Evolutionary conservation across 805 yeast species (phyloP), one percentile per base, ranked within the genome.

Genomic region (Saccharomycopsis fodiens): DNA sequence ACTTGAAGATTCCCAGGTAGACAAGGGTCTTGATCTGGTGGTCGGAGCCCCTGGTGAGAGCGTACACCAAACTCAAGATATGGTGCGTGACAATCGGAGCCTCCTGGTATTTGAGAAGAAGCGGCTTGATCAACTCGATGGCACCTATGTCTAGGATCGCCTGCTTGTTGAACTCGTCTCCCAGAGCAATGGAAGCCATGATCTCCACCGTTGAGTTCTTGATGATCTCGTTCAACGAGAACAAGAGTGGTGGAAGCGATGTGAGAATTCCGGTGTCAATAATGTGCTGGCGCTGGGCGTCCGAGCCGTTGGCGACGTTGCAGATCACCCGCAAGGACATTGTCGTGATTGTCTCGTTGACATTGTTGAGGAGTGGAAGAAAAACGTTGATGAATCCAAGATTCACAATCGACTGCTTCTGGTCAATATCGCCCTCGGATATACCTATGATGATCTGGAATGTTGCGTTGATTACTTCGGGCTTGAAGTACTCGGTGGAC

Each of bases 311-410:
- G 12, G 48, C 48, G 19, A 50, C 40, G 29, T 43, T 44, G 31
- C 39, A 39, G 15, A 50, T 50, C 13, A 44, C 51, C n/a, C 41
- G 36, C 23, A 50, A 41, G n/a, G 51, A 47, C 43, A 50, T 34
- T 2, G 53, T 50, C 15, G 53, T 50, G 34, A 50, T 50, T 13
- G 53, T 50, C 31, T 50, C 53, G 34, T 50, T 50, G 16, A 50
- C 53, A 17, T 47, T 50, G 25, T 46, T 50, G 21, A 50, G 42
- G 13, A 50, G 36, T 19, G 53, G 53, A 17, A 50, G 35, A 31
- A 50, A 50, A 4, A 50, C 51, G 38, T 50, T 50, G 10, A 47
- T 41, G 19, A 50, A 50, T 6, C 53, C 53, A 3, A 50, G 19
- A 19, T 50, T 51, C 13, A 50, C 39, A 22, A 50, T 47, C 4